These are phyloP conservation scores for Umbelopsis ramanniana DNA, from an alignment of 192 early-diverging fungal species.

Conservation along the genomic window DNA sequence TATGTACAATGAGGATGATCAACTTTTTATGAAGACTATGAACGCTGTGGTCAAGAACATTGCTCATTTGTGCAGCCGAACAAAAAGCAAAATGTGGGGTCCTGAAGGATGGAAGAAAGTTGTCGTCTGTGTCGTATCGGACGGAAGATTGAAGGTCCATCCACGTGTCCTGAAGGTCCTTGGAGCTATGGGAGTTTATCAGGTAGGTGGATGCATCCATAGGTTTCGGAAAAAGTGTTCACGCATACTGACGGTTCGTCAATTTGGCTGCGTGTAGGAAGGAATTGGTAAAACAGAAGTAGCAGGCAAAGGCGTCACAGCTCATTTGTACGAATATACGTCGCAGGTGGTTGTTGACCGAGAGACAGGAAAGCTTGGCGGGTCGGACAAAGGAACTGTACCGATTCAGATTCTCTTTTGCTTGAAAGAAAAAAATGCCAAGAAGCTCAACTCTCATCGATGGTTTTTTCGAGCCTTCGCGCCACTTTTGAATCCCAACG, in stretches of 20 bases:
- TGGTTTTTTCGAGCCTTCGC: slow-evolving; percentile 98
- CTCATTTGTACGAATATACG: slow-evolving; percentile 92
- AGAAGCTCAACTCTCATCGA: slow-evolving; percentile 93
- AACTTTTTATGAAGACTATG: slow-evolving; percentile 87
- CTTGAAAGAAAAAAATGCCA: slow-evolving; percentile 92
- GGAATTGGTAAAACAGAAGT: slow-evolving; percentile 72
- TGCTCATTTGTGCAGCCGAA: slow-evolving; percentile 77
- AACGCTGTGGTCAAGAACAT: slow-evolving; percentile 84
- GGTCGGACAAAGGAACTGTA: slow-evolving; percentile 69
- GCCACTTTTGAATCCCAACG: slow-evolving; percentile 77
- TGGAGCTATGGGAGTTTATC: slow-evolving; percentile 79
- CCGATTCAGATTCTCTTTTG: slow-evolving; percentile 94
- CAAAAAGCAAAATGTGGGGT: slow-evolving; percentile 80
- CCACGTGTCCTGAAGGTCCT: slow-evolving; percentile 78
- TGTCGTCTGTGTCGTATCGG: slow-evolving; percentile 92
- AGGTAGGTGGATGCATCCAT: slow-evolving; percentile 48
- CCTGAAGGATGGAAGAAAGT: slow-evolving; percentile 90
- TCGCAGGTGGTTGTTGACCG: slow-evolving; percentile 71
- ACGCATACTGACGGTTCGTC: neutral
- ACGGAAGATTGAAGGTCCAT: slow-evolving; percentile 84
- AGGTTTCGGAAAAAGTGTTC: too few species aligned
- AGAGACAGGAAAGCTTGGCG: slow-evolving; percentile 63
- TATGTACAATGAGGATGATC: slow-evolving; percentile 71
- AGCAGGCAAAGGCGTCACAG: slow-evolving; percentile 71
- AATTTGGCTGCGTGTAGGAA: slow-evolving; percentile 30